Percentiles rank a stretch among this genome's conserved stretches.
Conservation (phyloP, 2,329 filamentous ascomycete genomes). For the Xylariaceae sp. region DNA sequence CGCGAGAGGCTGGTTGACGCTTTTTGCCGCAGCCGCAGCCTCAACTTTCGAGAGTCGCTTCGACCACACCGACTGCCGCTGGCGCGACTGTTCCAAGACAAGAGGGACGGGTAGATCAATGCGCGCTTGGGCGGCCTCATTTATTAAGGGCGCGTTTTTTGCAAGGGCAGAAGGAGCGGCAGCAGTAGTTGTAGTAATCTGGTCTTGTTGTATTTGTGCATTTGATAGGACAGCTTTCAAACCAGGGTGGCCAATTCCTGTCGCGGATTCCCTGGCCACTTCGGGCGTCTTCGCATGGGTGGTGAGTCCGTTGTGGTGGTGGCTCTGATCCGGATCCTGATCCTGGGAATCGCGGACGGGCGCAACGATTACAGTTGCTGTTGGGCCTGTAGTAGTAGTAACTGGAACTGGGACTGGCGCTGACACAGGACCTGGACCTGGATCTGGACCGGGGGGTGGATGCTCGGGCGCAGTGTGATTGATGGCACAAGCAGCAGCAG, state of each 20-base stretch:
- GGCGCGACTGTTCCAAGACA: constrained; percentile 18
- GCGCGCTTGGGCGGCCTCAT: constrained; percentile 16
- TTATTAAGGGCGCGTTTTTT: constrained; percentile 8
- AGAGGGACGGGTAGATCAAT: constrained; percentile 9
- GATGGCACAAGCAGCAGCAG: no score
- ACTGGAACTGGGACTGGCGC: no score
- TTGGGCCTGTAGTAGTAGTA: no score
- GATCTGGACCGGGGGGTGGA: constrained; percentile 17
- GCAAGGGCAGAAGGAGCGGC: no score
- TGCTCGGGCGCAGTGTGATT: constrained; percentile 22
- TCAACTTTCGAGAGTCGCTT: constrained; percentile 24
- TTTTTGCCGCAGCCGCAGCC: constrained; percentile 19
- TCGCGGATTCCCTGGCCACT: constrained; percentile 25
- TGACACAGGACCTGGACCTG: no score
- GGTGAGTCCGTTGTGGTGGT: constrained; percentile 11
- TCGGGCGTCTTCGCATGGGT: constrained; percentile 23
- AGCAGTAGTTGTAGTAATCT: constrained; percentile 13
- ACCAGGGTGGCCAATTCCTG: constrained; percentile 30
- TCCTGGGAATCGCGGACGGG: constrained; percentile 22
- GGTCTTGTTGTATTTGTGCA: constrained; percentile 18
- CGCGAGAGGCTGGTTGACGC: constrained; percentile 23
- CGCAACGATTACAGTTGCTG: constrained; percentile 16
- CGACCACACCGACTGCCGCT: constrained; percentile 13
- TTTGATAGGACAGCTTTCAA: constrained; percentile 24
- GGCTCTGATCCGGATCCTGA: no score